Evolutionary conservation across 257 asterid species (phyloP).

Genomic region (Solanum pimpinellifolium): DNA sequence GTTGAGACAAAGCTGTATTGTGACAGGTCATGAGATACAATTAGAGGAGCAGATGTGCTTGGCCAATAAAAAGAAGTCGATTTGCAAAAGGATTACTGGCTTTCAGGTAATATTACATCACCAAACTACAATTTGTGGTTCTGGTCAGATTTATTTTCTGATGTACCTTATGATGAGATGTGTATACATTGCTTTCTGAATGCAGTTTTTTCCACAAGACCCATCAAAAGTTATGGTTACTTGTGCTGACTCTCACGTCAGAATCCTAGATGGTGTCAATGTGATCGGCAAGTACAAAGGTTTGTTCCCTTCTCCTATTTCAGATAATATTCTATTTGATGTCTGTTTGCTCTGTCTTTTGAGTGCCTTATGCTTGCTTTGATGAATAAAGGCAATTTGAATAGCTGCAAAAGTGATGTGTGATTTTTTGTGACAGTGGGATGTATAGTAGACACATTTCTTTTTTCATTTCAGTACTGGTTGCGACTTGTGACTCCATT

Average conservation of each 20-base stretch:
- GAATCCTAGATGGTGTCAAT: slow-evolving; percentile 49
- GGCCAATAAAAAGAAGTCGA: slow-evolving; percentile 62
- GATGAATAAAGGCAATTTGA: background rate
- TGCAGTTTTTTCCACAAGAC: slow-evolving; percentile 79
- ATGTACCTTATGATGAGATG: background rate
- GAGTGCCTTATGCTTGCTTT: background rate
- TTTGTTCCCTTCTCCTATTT: slow-evolving; percentile 4
- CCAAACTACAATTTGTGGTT: background rate
- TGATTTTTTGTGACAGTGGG: background rate
- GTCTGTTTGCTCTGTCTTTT: background rate
- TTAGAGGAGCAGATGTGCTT: slow-evolving; percentile 58
- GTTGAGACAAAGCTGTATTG: background rate
- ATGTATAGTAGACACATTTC: background rate
- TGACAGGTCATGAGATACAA: slow-evolving; percentile 56
- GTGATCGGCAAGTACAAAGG: slow-evolving; percentile 73
- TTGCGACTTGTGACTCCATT: background rate
- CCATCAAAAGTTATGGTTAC: slow-evolving; percentile 65
- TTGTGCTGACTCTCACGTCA: slow-evolving; percentile 69
- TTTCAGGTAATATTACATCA: slow-evolving; percentile 54
- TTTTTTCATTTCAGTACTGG: background rate
- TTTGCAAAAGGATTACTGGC: slow-evolving; percentile 76
- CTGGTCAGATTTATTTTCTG: background rate
- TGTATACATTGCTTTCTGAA: background rate
- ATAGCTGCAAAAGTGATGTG: background rate
- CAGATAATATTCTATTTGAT: background rate